Evolutionary conservation across 2,329 filamentous ascomycete genomes (phyloP), one percentile per base, ranked within the genome.

Genomic region (Neofusicoccum parvum): DNA sequence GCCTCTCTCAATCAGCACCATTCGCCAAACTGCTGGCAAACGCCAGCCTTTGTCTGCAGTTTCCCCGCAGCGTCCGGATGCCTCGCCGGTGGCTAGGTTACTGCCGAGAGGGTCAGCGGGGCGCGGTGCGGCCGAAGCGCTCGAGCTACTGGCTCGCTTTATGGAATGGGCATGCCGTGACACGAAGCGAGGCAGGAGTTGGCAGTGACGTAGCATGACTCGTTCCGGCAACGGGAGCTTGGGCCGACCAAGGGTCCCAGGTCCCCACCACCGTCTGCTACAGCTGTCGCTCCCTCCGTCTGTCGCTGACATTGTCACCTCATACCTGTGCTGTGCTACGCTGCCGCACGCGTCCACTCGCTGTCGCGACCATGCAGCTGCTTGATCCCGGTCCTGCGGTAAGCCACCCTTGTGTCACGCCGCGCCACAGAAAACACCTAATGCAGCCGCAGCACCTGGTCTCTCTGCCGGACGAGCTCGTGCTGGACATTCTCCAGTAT

Each of bases 391-490:
- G 36, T 27, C 20, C 34, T n/a, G 20, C 46, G n/a, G 59, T 50
- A 51, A 62, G 59, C 46, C 9, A 14, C 58, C 45, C 34, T n/a
- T 9, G 6, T 27, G 23, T 7, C 10, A 27, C 17, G 2, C 45
- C 14, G 23, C 59, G 17, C 9, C 3, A 41, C 32, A 32, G 14
- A 48, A 45, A n/a, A 59, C 7, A 17, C 20, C 62, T 64, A 48
- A 64, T 32, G 39, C n/a, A 17, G 15, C 43, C 17, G 15, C 49
- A 64, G 63, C 27, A 39, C 36, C 43, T 50, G n/a, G n/a, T 32
- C 34, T 51, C 82, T 2, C 56, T 60, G 10, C 80, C 81, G 1
- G 74, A 76, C 41, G 80, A 82, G 68, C 73, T 82, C 1, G 68
- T 81, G 10, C 74, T 78, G 63, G 73, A 78, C 39, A 73, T 82